These are phyloP conservation scores for Hymenoscyphus scutula DNA, from an alignment of 2,329 filamentous ascomycete genomes.

Conservation along the genomic window DNA sequence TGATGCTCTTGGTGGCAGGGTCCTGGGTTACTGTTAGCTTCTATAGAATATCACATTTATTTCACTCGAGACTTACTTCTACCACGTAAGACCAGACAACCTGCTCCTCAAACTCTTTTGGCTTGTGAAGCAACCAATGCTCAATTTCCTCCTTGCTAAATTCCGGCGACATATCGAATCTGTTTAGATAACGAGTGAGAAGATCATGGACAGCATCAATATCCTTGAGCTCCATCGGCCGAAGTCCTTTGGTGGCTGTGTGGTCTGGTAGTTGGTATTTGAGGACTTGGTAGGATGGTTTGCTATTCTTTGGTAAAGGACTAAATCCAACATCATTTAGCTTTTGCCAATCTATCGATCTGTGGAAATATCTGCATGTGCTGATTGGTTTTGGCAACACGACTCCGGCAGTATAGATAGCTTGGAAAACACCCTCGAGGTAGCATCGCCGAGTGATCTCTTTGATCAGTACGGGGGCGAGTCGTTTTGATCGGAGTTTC, in stretches of 20 bases:
- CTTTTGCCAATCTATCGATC: slow-evolving; percentile 92
- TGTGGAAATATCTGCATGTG: slow-evolving; percentile 93
- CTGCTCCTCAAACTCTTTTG: slow-evolving; percentile 65
- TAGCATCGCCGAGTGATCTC: slow-evolving; percentile 95
- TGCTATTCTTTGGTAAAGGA: slow-evolving; percentile 78
- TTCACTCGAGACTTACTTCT: slow-evolving; percentile 51
- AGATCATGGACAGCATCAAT: slow-evolving; percentile 72
- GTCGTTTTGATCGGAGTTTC: slow-evolving; percentile 89
- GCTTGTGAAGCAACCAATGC: slow-evolving; percentile 82
- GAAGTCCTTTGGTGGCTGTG: slow-evolving; percentile 71
- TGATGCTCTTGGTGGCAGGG: slow-evolving; percentile 71
- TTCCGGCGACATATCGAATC: slow-evolving; percentile 80
- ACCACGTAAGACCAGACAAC: slow-evolving; percentile 95
- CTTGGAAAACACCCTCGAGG: slow-evolving; percentile 82
- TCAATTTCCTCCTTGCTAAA: slow-evolving; percentile 78
- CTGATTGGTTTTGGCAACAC: slow-evolving; percentile 89
- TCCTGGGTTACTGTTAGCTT: slow-evolving; percentile 42
- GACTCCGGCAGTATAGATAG: slow-evolving; percentile 90
- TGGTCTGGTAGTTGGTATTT: slow-evolving; percentile 79
- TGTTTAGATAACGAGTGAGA: slow-evolving; percentile 71
- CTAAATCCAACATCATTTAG: slow-evolving; percentile 94
- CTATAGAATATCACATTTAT: background rate
- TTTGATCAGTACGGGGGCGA: slow-evolving; percentile 93
- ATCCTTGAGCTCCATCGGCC: slow-evolving; percentile 77
- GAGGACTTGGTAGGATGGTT: slow-evolving; percentile 78